These are phyloP conservation scores for Daldinia childiae DNA, from an alignment of 495 filamentous ascomycete genomes.

Conservation along the genomic window DNA sequence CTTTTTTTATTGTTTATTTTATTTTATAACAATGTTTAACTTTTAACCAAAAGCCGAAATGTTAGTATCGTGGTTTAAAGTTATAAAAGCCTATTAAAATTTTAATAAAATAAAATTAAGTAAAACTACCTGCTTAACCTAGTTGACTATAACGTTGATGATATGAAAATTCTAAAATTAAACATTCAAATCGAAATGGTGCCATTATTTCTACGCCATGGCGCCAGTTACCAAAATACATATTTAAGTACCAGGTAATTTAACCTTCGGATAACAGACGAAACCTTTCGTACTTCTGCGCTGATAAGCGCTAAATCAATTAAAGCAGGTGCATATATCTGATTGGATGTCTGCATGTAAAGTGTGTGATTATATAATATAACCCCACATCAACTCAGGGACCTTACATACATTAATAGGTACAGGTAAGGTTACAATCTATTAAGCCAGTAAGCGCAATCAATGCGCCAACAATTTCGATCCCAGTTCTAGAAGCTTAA, in stretches of 20 bases:
- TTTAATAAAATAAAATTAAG: too few relatives aligned
- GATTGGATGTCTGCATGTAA: too few relatives aligned
- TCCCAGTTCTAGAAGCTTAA: not conserved
- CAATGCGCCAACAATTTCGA: not conserved
- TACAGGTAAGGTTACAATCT: not conserved
- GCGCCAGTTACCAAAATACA: not conserved
- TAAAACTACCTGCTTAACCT: not conserved
- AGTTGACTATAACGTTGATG: not conserved
- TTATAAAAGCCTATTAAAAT: too few relatives aligned
- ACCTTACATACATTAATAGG: not conserved
- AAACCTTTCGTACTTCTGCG: not conserved
- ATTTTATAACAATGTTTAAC: too few relatives aligned
- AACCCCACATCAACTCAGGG: not conserved
- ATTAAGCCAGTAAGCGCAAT: not conserved
- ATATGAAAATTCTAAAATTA: conserved; percentile 27
- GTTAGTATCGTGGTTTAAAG: too few relatives aligned
- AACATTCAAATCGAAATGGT: conserved; percentile 16
- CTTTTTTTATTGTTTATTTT: too few relatives aligned
- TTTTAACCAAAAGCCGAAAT: too few relatives aligned
- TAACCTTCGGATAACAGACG: not conserved
- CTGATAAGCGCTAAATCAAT: not conserved
- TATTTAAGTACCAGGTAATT: too few relatives aligned
- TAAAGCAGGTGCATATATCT: not conserved
- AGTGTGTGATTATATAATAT: not conserved
- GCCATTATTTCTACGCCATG: not conserved